Evolutionary conservation across 805 yeast species (phyloP), one percentile per base, ranked within the genome.

Genomic region (Hanseniaspora lindneri): DNA sequence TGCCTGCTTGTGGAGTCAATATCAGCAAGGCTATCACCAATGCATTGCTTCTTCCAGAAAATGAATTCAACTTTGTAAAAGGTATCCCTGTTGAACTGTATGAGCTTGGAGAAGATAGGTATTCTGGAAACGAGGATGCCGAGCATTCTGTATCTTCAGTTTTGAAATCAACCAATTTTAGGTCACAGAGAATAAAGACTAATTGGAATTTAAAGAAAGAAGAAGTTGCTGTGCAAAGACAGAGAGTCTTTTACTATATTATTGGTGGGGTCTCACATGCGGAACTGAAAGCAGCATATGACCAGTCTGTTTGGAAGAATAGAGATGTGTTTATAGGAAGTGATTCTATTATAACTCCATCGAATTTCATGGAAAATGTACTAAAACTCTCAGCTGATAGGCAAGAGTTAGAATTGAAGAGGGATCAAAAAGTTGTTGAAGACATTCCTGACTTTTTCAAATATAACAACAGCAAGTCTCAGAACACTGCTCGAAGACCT

Each of bases 211-310:
- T 44, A 2, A 43, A 36, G 33, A 76, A 73, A 51, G 66, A 69
- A 17, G 44, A 62, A 3, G 67, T 70, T 41, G 35, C 27, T 32
- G 9, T 43, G 33, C 41, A 33, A 33, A 69, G 77, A 54, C 95
- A 85, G 59, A 69, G 92, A 43, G 69, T 88, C 7, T 75, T 88
- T 54, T 75, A 87, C 50, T 92, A 78, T 58, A 74, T 86, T 24
- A 81, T 94, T 1, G 99, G 99, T 20, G 98, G 97, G 8, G 64
- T 83, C 19, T 85, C 97, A 0, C 76, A 80, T 54, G 74, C 88
- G 2, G 99, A 92, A 62, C 66, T 82, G 25, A 74, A 89, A 53
- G 73, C 84, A 11, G 78, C 80, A 3, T 80, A 83, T 56, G 89
- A 84, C 53, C 69, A 86, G 41, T 74, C 85, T 8, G 63, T 67